These are phyloP conservation scores for Globisporangium carolinianum DNA, from an alignment of 352 stramenopile genomes.

Conservation along the genomic window DNA sequence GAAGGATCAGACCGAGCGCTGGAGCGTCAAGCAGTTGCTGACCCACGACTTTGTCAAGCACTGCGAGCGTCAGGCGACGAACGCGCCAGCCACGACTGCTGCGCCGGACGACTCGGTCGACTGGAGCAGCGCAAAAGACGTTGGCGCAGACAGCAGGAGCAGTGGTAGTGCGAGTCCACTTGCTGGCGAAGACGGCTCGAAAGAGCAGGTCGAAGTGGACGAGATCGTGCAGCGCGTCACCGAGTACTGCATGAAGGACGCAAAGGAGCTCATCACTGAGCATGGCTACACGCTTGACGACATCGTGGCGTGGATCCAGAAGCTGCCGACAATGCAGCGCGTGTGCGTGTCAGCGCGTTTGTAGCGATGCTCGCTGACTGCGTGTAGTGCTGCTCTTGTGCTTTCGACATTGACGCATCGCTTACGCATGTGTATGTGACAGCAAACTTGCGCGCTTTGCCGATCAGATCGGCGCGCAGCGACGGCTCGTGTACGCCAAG, in stretches of 20 bases:
- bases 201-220: conserved; percentile 67
- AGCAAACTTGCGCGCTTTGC: conserved; percentile 80
- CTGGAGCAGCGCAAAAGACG: conserved; percentile 12
- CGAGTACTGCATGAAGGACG: conserved; percentile 75
- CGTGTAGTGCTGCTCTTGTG: neutral
- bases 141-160: conserved; percentile 12
- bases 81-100: conserved; percentile 3
- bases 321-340: conserved; percentile 77
- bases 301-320: conserved; percentile 69
- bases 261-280: conserved; percentile 65
- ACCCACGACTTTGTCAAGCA: conserved; percentile 62
- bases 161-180: neutral
- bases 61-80: conserved; percentile 18
- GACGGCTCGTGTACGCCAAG: conserved; percentile 49
- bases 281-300: conserved; percentile 65
- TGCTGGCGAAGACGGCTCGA: conserved; percentile 38
- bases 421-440: neutral
- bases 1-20: conserved; percentile 73
- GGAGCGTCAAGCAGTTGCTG: conserved; percentile 75
- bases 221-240: conserved; percentile 73
- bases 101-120: conserved; percentile 20
- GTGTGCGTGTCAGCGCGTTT: conserved; percentile 25
- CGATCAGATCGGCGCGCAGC: conserved; percentile 59
- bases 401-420: neutral
- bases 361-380: neutral